A percentile compares a stretch with the other conserved stretches of the same genome.
phyloP scores from a whole-genome alignment of 2,329 filamentous ascomycete genomes.

The Penicillium sp. region DNA sequence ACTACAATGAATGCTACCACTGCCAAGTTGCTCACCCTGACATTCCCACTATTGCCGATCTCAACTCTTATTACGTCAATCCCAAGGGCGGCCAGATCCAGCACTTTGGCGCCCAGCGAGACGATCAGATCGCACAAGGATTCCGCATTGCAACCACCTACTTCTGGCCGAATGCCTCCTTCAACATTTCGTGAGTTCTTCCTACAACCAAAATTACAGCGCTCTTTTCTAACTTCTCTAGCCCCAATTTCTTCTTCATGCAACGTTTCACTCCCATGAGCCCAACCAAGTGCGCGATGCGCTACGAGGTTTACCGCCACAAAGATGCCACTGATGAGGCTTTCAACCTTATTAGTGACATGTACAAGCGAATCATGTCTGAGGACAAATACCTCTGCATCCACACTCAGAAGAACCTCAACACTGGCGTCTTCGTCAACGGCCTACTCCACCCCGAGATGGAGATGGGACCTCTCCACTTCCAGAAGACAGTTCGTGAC shows the following conservation, averaged over 20 bases:
- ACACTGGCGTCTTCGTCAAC: constrained; percentile 65
- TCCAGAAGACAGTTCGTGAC: constrained; percentile 59
- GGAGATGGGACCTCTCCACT: constrained; percentile 63
- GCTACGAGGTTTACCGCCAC: constrained; percentile 69
- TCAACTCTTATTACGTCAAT: constrained; percentile 59
- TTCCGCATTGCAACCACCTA: constrained; percentile 32
- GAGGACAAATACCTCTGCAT: constrained; percentile 69
- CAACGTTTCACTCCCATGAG: constrained; percentile 64
- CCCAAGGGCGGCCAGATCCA: constrained; percentile 55
- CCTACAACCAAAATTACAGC: background rate
- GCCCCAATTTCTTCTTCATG: constrained; percentile 66
- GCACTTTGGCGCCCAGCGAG: constrained; percentile 46
- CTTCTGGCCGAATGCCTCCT: constrained; percentile 43
- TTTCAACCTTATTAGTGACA: constrained; percentile 61
- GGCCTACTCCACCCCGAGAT: constrained; percentile 65
- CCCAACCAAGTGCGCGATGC: constrained; percentile 59
- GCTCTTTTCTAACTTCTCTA: constrained; percentile 28
- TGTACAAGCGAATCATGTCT: constrained; percentile 68
- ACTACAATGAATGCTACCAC: constrained; percentile 61
- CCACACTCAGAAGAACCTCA: constrained; percentile 64
- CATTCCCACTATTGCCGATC: constrained; percentile 54
- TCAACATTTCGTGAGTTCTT: constrained; percentile 38
- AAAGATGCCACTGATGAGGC: constrained; percentile 63
- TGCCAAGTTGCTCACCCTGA: constrained; percentile 31
- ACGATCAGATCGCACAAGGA: constrained; percentile 26